Base-by-base conservation (phyloP, 164 flowering plant species). In the Vitis amurensis region DNA sequence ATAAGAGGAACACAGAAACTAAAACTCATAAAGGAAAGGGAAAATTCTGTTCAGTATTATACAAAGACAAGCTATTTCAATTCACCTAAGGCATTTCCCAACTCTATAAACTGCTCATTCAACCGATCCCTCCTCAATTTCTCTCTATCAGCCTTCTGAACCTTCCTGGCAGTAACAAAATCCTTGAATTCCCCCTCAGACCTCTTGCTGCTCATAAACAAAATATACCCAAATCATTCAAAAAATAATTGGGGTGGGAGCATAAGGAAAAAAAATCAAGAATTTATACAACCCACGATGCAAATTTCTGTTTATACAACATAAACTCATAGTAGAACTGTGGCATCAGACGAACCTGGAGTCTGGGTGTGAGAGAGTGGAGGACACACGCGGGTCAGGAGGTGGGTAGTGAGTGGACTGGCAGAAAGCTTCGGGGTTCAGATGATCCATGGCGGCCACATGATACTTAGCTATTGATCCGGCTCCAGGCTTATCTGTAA, bases 101-200 rank as follows among this genome's bases (percentile, higher is more conserved):
- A 68, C 77, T 95, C 94, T 11, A 79, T 58, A 78, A 95, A 95
- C 65, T 90, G 97, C 78, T 95, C 98, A 78, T 95, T 95, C 4
- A 92, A 82, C 52, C 91, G 82, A 68, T 89, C 95, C 84, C 99
- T 90, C 80, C 99, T 85, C 72, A 91, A 70, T 71, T 91, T 95
- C 78, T 95, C 98, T 53, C 98, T 84, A 78, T 87, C 99, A 60
- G 99, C 99, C 80, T 95, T 95, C 77, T 90, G 97, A 74, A 84
- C 84, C 76, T 90, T 95, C 64, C 96, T 91, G 8, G 92, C 90
- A 72, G 81, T 83, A 58, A 72, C 17, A 13, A 84, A 66, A 65
- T 89, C 92, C 69, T 85, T 86, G 16, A 60, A 56, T 69, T 85
- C 95, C 59, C 64, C 73, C 68, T 88, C 93, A 49, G 66, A 29